phyloP scores from a whole-genome alignment of 768 basidiomycete genomes.

The Suillus placidus region DNA sequence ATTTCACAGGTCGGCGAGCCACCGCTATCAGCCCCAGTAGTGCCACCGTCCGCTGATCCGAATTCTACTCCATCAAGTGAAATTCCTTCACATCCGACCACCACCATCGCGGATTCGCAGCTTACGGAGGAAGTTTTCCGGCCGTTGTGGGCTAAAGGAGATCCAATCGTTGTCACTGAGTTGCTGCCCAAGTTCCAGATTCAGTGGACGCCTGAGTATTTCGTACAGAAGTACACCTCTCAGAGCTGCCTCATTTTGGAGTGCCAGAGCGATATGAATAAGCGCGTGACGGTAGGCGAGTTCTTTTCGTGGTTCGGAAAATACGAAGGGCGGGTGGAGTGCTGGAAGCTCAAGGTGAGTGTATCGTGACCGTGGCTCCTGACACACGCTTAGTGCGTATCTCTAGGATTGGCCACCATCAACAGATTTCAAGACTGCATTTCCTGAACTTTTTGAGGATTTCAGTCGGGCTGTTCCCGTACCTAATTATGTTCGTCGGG shows the following conservation, averaged over 20 bases:
- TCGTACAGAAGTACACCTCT: slow-evolving; percentile 66
- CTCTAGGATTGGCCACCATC: slow-evolving; percentile 92
- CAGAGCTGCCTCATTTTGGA: slow-evolving; percentile 76
- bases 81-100: slow-evolving; percentile 51
- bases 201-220: slow-evolving; percentile 83
- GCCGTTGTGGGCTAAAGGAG: slow-evolving; percentile 69
- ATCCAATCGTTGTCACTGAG: slow-evolving; percentile 78
- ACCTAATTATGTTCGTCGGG: slow-evolving; percentile 86
- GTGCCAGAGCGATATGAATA: slow-evolving; percentile 74
- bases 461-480: slow-evolving; percentile 84
- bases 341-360: slow-evolving; percentile 77
- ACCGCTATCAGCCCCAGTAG: slow-evolving; percentile 1
- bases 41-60: slow-evolving; percentile 14
- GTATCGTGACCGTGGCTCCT: background rate
- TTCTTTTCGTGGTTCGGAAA: slow-evolving; percentile 84
- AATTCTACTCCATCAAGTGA: slow-evolving; percentile 24
- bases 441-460: slow-evolving; percentile 86
- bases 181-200: slow-evolving; percentile 63
- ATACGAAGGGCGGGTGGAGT: slow-evolving; percentile 56
- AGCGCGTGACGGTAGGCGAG: slow-evolving; percentile 64
- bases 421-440: slow-evolving; percentile 78
- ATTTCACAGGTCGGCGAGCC: background rate
- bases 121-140: slow-evolving; percentile 66
- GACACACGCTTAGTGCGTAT: slow-evolving; percentile 13
- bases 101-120: slow-evolving; percentile 46